Evolutionary conservation across 306 rosid species (phyloP).

Genomic region (Mimosa pudica): DNA sequence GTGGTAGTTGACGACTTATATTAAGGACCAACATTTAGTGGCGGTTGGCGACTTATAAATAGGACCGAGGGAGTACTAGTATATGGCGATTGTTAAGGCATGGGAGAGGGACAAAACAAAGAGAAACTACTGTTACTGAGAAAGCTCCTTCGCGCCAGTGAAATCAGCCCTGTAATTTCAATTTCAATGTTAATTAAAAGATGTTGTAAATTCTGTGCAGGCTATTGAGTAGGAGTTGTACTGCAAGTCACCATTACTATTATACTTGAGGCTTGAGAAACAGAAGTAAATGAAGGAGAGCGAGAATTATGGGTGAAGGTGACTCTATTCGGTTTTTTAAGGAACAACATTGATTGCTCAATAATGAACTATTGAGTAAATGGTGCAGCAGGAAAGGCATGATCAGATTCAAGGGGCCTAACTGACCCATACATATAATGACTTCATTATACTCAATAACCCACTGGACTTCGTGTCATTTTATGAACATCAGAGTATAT

Average conservation of each 20-base stretch:
- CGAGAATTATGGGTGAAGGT: constrained; percentile 20
- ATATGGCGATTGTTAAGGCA: constrained; percentile 12
- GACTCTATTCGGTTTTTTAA: constrained; percentile 35
- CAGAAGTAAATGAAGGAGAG: constrained; percentile 26
- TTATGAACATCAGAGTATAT: constrained; percentile 7
- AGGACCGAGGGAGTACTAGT: no score
- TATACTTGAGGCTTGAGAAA: neutral
- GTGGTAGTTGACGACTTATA: no score
- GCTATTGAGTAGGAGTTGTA: neutral
- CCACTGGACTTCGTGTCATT: constrained; percentile 7
- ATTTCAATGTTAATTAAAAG: constrained; percentile 8
- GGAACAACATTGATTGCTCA: constrained; percentile 14
- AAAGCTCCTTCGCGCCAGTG: neutral
- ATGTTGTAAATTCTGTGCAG: neutral
- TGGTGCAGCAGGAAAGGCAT: neutral
- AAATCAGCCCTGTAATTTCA: constrained; percentile 11
- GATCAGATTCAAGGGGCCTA: constrained; percentile 15
- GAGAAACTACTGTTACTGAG: neutral
- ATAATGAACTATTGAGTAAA: constrained; percentile 17
- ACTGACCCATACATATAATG: neutral
- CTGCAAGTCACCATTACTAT: no score
- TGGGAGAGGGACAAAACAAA: neutral
- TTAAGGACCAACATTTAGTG: no score
- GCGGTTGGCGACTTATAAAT: no score
- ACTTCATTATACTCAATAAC: neutral